These are phyloP conservation scores for Aspergillus awamori DNA, from an alignment of 2,329 filamentous ascomycete species.

Conservation along the genomic window DNA sequence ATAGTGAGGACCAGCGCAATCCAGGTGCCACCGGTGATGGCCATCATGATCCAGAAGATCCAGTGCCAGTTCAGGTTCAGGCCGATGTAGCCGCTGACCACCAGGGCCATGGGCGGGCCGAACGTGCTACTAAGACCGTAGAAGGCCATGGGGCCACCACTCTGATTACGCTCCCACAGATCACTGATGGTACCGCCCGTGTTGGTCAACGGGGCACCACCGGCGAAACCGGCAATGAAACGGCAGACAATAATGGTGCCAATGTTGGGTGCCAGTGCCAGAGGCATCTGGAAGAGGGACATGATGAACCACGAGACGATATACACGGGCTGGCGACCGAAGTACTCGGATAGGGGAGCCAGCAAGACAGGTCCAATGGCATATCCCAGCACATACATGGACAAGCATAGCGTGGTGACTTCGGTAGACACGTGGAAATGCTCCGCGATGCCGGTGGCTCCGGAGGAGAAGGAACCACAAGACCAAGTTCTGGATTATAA, in stretches of 20 bases:
- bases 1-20: conserved; percentile 47
- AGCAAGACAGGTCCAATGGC: conserved; percentile 35
- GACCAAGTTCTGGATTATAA: conserved; percentile 26
- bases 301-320: conserved; percentile 35
- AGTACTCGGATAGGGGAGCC: conserved; percentile 40
- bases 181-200: conserved; percentile 36
- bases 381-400: conserved; percentile 34
- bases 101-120: conserved; percentile 38
- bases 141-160: conserved; percentile 38
- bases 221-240: conserved; percentile 33
- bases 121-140: conserved; percentile 42
- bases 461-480: conserved; percentile 33
- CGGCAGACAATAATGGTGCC: conserved; percentile 35
- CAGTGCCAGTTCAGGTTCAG: conserved; percentile 40
- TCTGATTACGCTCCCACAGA: conserved; percentile 36
- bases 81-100: conserved; percentile 40
- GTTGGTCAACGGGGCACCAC: conserved; percentile 39
- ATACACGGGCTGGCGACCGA: conserved; percentile 40
- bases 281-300: conserved; percentile 34
- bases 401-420: conserved; percentile 37
- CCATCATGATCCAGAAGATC: conserved; percentile 64
- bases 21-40: conserved; percentile 57
- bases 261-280: conserved; percentile 33
- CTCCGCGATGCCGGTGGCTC: conserved; percentile 28
- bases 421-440: conserved; percentile 34